Base-by-base conservation (phyloP, 345 rosid species). In the Syzygium aromaticum region DNA sequence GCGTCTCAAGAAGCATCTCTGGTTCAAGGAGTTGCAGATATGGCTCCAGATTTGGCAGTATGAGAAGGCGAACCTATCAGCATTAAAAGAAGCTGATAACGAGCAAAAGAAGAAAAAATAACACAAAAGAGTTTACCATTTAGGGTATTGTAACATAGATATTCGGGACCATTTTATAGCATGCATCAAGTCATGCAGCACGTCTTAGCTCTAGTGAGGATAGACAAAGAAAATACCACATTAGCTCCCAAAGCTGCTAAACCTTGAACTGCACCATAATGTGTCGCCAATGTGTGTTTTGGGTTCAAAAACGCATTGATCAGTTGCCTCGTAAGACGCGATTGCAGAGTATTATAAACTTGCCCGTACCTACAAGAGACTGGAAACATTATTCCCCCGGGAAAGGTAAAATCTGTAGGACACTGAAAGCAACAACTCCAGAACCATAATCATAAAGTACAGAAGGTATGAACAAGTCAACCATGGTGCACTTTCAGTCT, bases 191-290 rank as follows among this genome's bases (percentile, higher is more conserved):
- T 33, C n/a, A 33, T 38, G 77, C 82, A 38, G 49, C 82, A 1
- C 15, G 21, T 57, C 80, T 63, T 78, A 40, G 64, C 17, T 16
- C 30, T 22, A 52, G 53, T n/a, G 77, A 57, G 83, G 43, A 73
- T 38, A 67, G 80, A 52, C 84, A 84, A 86, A 89, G 90, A 90
- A 46, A 57, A 88, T 96, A 98, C 99, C 93, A 95, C 96, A 90
- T 94, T 95, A 88, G 98, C 94, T 84, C 99, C 99, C 86, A 98
- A 88, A 63, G 98, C 95, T 87, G 97, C 95, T 92, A 96, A 91
- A 89, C 99, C 99, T 94, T 96, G 98, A 90, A 96, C 91, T 85
- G 99, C 99, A 63, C 99, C 99, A 90, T 96, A 98, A 88, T 98
- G 99, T 89, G 97, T 98, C 59, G 98, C 95, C 91, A 98, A 88